Percentiles rank a stretch among this genome's conserved stretches.
These are phyloP conservation scores for Lachnellula cervina DNA, from an alignment of 2,329 filamentous ascomycete species.

Conservation along the genomic window DNA sequence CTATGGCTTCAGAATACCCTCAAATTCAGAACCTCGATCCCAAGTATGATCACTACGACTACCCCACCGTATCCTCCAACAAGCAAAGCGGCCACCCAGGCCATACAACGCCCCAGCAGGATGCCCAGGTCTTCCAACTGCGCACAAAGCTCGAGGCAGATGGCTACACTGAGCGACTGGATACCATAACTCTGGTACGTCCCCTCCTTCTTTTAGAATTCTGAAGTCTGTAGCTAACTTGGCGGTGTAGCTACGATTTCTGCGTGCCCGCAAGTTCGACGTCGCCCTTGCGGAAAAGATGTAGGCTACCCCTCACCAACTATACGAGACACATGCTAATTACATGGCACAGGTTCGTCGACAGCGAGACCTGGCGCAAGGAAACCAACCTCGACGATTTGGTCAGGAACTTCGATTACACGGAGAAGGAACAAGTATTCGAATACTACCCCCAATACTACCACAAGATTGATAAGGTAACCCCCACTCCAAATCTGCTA, in stretches of 20 bases:
- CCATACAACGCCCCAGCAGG: slow-evolving; percentile 78
- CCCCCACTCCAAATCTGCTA: neutral
- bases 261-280: slow-evolving; percentile 93
- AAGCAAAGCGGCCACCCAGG: slow-evolving; percentile 76
- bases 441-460: slow-evolving; percentile 98
- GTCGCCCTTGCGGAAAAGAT: slow-evolving; percentile 79
- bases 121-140: slow-evolving; percentile 84
- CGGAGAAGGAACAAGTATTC: slow-evolving; percentile 77
- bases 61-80: slow-evolving; percentile 70
- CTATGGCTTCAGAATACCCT: slow-evolving; percentile 25
- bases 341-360: slow-evolving; percentile 65
- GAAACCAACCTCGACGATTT: slow-evolving; percentile 80
- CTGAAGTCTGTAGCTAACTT: slow-evolving; percentile 1
- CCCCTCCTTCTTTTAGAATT: neutral
- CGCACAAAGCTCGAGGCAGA: slow-evolving; percentile 77
- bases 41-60: slow-evolving; percentile 97
- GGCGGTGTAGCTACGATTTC: slow-evolving; percentile 66
- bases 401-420: slow-evolving; percentile 77
- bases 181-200: slow-evolving; percentile 83
- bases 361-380: slow-evolving; percentile 86
- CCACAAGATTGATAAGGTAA: slow-evolving; percentile 87
- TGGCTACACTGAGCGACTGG: slow-evolving; percentile 77
- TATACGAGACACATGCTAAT: slow-evolving; percentile 15
- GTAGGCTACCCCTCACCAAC: slow-evolving; percentile 47
- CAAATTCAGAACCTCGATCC: slow-evolving; percentile 55